Percentiles rank a stretch among this genome's conserved stretches.
phyloP scores from a whole-genome alignment of 2,329 filamentous ascomycete species.

The Alternaria burnsii region DNA sequence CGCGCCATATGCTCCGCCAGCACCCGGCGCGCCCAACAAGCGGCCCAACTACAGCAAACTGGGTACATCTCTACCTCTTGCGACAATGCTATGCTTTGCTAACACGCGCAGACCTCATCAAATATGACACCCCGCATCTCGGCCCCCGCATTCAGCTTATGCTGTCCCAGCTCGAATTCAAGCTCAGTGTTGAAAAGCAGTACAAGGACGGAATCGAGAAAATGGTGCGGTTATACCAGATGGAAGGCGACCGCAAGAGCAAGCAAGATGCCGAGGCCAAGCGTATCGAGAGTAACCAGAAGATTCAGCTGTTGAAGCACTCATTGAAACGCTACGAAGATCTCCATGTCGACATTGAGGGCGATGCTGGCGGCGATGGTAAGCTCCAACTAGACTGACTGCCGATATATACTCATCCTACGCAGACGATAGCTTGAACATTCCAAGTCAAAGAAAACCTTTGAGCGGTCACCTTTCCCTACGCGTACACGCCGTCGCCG shows the following conservation, averaged over 20 bases:
- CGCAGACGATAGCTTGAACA: slow-evolving; percentile 93
- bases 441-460: slow-evolving; percentile 94
- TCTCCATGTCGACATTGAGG: slow-evolving; percentile 91
- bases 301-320: slow-evolving; percentile 94
- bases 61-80: slow-evolving; percentile 65
- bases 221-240: slow-evolving; percentile 97
- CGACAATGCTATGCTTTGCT: background rate
- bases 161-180: slow-evolving; percentile 98
- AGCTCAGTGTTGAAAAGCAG: slow-evolving; percentile 97
- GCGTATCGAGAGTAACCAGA: slow-evolving; percentile 94
- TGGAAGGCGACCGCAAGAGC: slow-evolving; percentile 97
- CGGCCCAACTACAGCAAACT: slow-evolving; percentile 95
- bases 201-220: slow-evolving; percentile 99
- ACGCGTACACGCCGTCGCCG: slow-evolving; percentile 85
- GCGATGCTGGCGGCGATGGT: slow-evolving; percentile 78
- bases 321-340: slow-evolving; percentile 97
- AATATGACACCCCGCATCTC: slow-evolving; percentile 95
- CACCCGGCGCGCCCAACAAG: slow-evolving; percentile 70
- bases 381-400: slow-evolving; percentile 45
- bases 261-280: slow-evolving; percentile 89
- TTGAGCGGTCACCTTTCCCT: slow-evolving; percentile 89
- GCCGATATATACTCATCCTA: slow-evolving; percentile 39
- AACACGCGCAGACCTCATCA: slow-evolving; percentile 80
- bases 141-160: slow-evolving; percentile 98
- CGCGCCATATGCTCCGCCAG: slow-evolving; percentile 78